These are phyloP conservation scores for Turritis glabra DNA, from an alignment of 345 rosid species.

Conservation along the genomic window DNA sequence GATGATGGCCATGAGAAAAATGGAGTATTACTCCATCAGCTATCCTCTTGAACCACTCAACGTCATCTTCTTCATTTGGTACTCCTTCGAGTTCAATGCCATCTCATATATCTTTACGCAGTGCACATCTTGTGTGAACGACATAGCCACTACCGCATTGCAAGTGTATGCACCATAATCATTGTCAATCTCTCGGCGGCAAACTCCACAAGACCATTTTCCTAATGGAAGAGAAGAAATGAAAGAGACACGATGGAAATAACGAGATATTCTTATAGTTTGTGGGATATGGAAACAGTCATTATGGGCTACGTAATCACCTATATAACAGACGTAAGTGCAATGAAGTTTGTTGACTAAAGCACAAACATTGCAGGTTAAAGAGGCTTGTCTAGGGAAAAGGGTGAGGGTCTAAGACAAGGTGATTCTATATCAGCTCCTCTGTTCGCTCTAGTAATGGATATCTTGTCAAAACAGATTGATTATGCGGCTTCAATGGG, in stretches of 20 bases:
- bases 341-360: neutral
- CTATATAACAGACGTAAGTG: neutral
- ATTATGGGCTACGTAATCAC: neutral
- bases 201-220: neutral
- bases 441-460: no score
- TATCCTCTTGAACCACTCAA: neutral
- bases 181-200: neutral
- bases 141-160: neutral
- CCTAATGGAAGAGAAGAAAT: neutral
- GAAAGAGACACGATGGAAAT: neutral
- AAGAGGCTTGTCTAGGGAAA: neutral
- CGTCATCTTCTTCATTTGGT: neutral
- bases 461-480: no score
- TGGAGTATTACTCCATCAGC: neutral
- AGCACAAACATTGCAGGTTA: neutral
- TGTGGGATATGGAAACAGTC: neutral
- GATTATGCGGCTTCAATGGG: no score
- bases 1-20: neutral
- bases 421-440: no score
- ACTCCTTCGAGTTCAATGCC: neutral
- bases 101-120: neutral
- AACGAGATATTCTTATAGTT: neutral
- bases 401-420: neutral
- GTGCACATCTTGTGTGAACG: neutral
- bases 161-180: neutral